A percentile compares a stretch with the other conserved stretches of the same genome.
phyloP scores from a whole-genome alignment of 1,284 basidiomycete genomes.

The Takashimella tepidaria region DNA sequence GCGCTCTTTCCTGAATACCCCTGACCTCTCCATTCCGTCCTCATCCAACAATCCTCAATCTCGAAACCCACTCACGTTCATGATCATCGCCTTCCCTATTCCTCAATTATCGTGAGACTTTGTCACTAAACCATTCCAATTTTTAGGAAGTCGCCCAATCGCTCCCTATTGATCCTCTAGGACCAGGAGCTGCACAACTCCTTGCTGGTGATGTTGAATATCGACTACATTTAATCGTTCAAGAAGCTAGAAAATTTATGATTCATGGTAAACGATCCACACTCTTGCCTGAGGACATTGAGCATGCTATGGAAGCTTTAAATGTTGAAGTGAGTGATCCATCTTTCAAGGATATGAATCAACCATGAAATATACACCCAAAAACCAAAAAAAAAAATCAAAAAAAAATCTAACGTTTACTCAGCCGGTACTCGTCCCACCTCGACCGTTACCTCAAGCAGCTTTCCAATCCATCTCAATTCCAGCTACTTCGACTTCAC shows the following conservation, averaged over 20 bases:
- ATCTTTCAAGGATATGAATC: too few species aligned
- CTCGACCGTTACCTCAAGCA: slow-evolving; percentile 52
- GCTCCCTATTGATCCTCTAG: slow-evolving; percentile 70
- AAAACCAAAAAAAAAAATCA: too few species aligned
- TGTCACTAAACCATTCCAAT: slow-evolving; percentile 6
- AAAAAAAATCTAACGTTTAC: too few species aligned
- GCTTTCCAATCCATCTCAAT: slow-evolving; percentile 56
- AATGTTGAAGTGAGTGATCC: slow-evolving; percentile 80
- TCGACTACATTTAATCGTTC: slow-evolving; percentile 65
- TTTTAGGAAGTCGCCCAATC: slow-evolving; percentile 88
- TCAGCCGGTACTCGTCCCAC: slow-evolving; percentile 44
- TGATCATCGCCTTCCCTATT: not conserved
- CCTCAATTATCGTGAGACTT: too few species aligned
- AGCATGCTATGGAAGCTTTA: slow-evolving; percentile 84
- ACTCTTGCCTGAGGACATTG: slow-evolving; percentile 83
- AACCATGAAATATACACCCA: too few species aligned
- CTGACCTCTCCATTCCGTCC: not conserved
- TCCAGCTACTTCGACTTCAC: slow-evolving; percentile 41
- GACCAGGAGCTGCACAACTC: slow-evolving; percentile 73
- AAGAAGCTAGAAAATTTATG: slow-evolving; percentile 97
- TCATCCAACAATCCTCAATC: not conserved
- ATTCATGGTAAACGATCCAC: slow-evolving; percentile 83
- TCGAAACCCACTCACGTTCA: not conserved
- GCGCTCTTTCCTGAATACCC: not conserved
- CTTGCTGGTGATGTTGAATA: slow-evolving; percentile 97